Percentiles rank a stretch among this genome's conserved stretches.
These are phyloP conservation scores for Inga laurina DNA, from an alignment of 306 rosid species.

Conservation along the genomic window DNA sequence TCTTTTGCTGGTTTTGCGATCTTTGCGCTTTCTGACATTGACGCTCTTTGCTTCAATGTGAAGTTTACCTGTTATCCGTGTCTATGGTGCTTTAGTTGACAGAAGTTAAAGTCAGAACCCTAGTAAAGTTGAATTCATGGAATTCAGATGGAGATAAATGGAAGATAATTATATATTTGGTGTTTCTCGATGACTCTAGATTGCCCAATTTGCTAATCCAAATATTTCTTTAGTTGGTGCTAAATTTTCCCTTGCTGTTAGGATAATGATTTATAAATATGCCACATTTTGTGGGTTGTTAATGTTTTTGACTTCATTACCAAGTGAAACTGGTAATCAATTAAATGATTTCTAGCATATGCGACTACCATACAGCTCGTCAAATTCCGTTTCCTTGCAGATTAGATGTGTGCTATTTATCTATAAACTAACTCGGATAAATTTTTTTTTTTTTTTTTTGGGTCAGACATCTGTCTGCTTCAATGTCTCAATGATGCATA, in stretches of 20 bases:
- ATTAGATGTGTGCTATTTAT: slow-evolving; percentile 9
- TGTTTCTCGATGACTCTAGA: not conserved
- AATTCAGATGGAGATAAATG: not conserved
- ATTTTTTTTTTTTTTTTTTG: not conserved
- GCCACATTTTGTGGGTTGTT: not conserved
- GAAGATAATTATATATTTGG: slow-evolving; percentile 2
- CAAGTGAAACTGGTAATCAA: not conserved
- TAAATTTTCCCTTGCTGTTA: not conserved
- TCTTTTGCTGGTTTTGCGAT: slow-evolving; percentile 7
- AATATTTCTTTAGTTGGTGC: not conserved
- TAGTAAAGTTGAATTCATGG: slow-evolving; percentile 1
- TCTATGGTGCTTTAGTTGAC: slow-evolving; percentile 2
- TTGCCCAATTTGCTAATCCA: not conserved
- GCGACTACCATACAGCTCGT: not conserved
- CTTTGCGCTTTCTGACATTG: not conserved
- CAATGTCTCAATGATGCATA: not conserved
- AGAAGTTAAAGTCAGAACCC: slow-evolving; percentile 10
- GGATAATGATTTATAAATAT: not conserved
- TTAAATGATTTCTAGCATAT: not conserved
- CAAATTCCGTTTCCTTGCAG: slow-evolving; percentile 9
- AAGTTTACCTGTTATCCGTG: slow-evolving; percentile 5
- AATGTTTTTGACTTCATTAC: not conserved
- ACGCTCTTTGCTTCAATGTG: slow-evolving; percentile 17
- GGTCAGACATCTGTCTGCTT: not conserved
- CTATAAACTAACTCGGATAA: not conserved